These are phyloP conservation scores for Aspergillus ustus DNA, from an alignment of 2,329 filamentous ascomycete species.

Conservation along the genomic window DNA sequence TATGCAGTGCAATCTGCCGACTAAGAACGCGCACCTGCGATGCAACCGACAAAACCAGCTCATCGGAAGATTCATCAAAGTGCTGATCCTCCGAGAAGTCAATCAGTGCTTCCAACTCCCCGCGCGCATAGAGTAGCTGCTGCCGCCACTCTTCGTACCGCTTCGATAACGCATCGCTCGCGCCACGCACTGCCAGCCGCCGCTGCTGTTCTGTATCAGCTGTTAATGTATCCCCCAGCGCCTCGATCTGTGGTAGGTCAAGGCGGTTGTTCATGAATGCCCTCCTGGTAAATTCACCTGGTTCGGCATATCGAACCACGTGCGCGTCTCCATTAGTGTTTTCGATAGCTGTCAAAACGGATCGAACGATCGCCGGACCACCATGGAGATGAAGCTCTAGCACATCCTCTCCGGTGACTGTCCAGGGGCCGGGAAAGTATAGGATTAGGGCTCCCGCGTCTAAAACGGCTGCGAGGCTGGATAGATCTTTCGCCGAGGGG, in stretches of 20 bases:
- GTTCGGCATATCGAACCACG: constrained; percentile 81
- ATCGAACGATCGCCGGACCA: constrained; percentile 83
- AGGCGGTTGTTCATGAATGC: constrained; percentile 87
- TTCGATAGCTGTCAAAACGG: constrained; percentile 79
- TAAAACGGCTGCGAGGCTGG: constrained; percentile 52
- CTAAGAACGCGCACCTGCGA: constrained; percentile 66
- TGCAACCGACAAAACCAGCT: constrained; percentile 73
- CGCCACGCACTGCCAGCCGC: constrained; percentile 79
- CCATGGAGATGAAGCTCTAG: constrained; percentile 95
- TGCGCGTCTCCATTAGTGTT: constrained; percentile 29
- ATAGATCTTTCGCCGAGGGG: constrained; percentile 48
- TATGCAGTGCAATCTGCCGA: constrained; percentile 68
- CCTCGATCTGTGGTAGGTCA: constrained; percentile 80
- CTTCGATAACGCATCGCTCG: constrained; percentile 69
- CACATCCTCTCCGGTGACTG: constrained; percentile 89
- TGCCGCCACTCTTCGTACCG: constrained; percentile 84
- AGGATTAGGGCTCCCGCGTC: constrained; percentile 82
- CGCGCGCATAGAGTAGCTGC: constrained; percentile 77
- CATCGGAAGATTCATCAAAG: constrained; percentile 82
- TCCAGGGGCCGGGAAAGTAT: constrained; percentile 79
- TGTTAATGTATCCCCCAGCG: constrained; percentile 63
- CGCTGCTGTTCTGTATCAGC: constrained; percentile 91
- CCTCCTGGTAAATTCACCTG: constrained; percentile 91
- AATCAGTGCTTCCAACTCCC: constrained; percentile 92
- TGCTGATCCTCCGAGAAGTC: constrained; percentile 98